These are phyloP conservation scores for Cercospora sp. DNA, from an alignment of 2,329 filamentous ascomycete species.

Conservation along the genomic window DNA sequence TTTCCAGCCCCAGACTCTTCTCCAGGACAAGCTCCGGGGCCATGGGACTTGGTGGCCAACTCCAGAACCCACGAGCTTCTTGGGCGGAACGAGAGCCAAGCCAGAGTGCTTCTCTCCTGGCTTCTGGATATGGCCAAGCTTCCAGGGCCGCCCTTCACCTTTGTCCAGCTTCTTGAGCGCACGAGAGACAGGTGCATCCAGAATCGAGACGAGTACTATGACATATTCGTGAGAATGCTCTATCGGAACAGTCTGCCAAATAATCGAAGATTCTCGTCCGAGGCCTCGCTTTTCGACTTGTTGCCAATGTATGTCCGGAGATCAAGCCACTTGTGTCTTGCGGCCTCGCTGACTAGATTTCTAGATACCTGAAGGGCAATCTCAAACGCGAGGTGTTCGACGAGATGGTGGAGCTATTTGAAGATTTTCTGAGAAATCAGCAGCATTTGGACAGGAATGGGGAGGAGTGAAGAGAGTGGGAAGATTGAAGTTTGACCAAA, in stretches of 20 bases:
- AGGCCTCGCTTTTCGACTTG: not conserved
- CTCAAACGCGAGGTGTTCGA: not conserved
- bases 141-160: not conserved
- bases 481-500: too few relatives aligned
- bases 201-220: not conserved
- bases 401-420: not conserved
- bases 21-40: not conserved
- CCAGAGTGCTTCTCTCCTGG: not conserved
- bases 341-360: not conserved
- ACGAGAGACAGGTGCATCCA: not conserved
- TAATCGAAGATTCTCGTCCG: not conserved
- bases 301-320: not conserved
- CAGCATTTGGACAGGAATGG: constrained; percentile 6
- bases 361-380: not conserved
- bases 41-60: not conserved
- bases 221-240: not conserved
- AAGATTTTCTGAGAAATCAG: not conserved
- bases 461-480: not conserved
- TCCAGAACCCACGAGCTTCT: not conserved
- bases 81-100: not conserved
- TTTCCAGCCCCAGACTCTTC: not conserved
- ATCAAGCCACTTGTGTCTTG: not conserved
- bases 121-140: not conserved
- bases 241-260: not conserved
- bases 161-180: not conserved